phyloP scores from a whole-genome alignment of 768 basidiomycete genomes.

The Lentinula sp. region DNA sequence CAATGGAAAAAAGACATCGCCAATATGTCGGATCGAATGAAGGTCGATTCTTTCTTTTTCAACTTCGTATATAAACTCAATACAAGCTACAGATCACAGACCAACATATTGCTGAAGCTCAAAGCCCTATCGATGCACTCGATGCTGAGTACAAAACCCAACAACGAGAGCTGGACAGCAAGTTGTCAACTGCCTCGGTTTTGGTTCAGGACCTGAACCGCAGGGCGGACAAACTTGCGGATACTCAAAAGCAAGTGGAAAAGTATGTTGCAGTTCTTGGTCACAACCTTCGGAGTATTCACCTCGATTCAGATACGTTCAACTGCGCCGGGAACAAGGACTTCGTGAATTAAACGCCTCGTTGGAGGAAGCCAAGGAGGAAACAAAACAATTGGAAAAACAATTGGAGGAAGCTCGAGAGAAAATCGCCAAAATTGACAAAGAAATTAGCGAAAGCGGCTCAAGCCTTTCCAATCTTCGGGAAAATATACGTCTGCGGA shows the following conservation, averaged over 20 bases:
- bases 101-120: conserved; percentile 48
- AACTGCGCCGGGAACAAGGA: conserved; percentile 55
- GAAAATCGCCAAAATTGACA: conserved; percentile 55
- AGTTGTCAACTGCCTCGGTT: conserved; percentile 46
- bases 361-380: conserved; percentile 37
- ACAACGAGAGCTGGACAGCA: conserved; percentile 44
- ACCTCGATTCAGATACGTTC: conserved; percentile 53
- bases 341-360: conserved; percentile 53
- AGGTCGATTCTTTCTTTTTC: conserved; percentile 30
- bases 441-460: conserved; percentile 73
- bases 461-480: conserved; percentile 64
- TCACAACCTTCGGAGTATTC: not conserved
- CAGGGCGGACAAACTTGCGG: conserved; percentile 54
- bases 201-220: conserved; percentile 60
- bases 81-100: conserved; percentile 51
- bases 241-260: conserved; percentile 58
- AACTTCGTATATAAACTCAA: not conserved
- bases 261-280: conserved; percentile 30
- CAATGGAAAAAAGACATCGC: conserved; percentile 53
- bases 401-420: conserved; percentile 33
- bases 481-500: conserved; percentile 78
- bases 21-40: conserved; percentile 36
- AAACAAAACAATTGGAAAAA: conserved; percentile 28
- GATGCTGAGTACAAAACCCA: conserved; percentile 46
- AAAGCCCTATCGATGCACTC: conserved; percentile 59